Conservation (phyloP, 495 filamentous ascomycete species). For the Letharia columbiana region DNA sequence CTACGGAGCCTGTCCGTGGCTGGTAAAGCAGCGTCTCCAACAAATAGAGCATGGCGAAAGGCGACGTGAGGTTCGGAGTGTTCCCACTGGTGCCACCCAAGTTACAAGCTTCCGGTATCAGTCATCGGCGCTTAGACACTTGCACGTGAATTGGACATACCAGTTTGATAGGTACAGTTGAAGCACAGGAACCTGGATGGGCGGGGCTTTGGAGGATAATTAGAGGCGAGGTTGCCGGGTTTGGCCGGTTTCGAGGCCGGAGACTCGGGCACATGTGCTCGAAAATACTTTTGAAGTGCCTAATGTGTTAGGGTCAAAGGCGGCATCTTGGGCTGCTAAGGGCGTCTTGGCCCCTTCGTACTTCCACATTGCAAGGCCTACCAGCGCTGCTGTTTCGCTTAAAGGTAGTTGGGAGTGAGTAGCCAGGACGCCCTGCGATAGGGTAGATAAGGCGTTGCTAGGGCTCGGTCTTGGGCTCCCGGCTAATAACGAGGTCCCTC, state of each 20-base stretch:
- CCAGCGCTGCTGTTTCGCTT: neutral
- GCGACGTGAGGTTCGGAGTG: no score
- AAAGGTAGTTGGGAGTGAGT: neutral
- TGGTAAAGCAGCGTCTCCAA: no score
- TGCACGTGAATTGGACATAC: no score
- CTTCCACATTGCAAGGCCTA: neutral
- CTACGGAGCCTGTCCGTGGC: no score
- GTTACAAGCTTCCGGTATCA: no score
- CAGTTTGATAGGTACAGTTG: no score
- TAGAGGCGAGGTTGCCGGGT: neutral
- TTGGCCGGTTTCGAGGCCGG: neutral
- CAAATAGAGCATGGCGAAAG: no score
- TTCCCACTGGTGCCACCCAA: no score
- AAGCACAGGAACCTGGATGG: neutral
- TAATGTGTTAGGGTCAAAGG: neutral
- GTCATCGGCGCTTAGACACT: no score
- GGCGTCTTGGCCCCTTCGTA: neutral
- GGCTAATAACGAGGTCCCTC: neutral
- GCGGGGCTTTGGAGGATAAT: neutral
- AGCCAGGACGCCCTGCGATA: constrained; percentile 10
- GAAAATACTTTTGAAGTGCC: neutral
- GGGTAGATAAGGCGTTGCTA: constrained; percentile 7
- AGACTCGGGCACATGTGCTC: neutral
- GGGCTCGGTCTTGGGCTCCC: constrained; percentile 2
- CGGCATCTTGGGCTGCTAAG: neutral